A percentile compares a stretch with the other conserved stretches of the same genome.
Conservation (phyloP, 177 flowering plant species). For the Vitis hybrid region DNA sequence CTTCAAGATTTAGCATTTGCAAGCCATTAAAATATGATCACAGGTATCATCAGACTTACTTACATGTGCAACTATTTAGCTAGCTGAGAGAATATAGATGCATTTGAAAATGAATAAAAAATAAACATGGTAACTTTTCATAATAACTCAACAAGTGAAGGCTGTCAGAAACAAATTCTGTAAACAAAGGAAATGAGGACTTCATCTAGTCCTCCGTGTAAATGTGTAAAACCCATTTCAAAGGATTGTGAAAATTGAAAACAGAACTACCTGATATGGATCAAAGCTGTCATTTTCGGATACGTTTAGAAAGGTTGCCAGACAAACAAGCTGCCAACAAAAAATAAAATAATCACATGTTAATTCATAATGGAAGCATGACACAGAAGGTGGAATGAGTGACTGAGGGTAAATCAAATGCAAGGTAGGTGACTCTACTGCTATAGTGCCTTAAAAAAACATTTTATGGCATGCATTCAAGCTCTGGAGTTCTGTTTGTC, state of each 20-base stretch:
- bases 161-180: not conserved
- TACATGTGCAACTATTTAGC: not conserved
- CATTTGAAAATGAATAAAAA: not conserved
- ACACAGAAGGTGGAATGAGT: constrained; percentile 1
- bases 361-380: not conserved
- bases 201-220: not conserved
- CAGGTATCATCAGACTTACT: not conserved
- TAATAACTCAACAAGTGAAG: not conserved
- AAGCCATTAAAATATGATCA: not conserved
- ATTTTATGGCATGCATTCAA: not conserved
- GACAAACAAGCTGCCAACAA: constrained; percentile 80
- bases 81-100: not conserved
- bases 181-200: not conserved
- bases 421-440: not conserved
- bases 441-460: not conserved
- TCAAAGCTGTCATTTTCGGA: constrained; percentile 90
- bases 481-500: not conserved
- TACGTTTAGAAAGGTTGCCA: constrained; percentile 95
- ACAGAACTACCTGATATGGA: constrained; percentile 78
- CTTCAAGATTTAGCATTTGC: not conserved
- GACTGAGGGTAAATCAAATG: not conserved
- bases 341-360: constrained; percentile 3
- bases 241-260: not conserved
- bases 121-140: not conserved
- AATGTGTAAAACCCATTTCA: not conserved